A percentile compares a stretch with the other conserved stretches of the same genome.
phyloP scores from a whole-genome alignment of 495 filamentous ascomycete species.

The Penicillium macrosclerotiorum region DNA sequence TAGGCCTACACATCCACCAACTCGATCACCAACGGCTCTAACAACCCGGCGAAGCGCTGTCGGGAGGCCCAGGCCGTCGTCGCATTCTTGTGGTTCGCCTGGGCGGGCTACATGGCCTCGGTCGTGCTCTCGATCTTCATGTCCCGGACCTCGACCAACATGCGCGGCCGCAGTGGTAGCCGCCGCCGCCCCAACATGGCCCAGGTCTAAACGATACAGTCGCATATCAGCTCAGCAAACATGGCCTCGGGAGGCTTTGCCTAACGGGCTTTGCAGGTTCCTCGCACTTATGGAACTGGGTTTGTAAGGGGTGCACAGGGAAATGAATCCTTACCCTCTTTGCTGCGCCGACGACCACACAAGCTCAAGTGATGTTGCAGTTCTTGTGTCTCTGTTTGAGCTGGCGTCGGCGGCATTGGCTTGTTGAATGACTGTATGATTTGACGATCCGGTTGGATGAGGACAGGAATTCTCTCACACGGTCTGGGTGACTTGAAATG shows the following conservation, averaged over 20 bases:
- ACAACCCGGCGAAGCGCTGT: conserved; percentile 56
- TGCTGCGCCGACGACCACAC: background rate
- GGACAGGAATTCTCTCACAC: background rate
- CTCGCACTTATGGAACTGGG: background rate
- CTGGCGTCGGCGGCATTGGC: background rate
- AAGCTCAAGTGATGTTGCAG: too few relatives aligned
- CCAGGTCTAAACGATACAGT: conserved; percentile 52
- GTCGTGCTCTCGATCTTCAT: conserved; percentile 50
- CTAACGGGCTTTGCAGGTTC: background rate
- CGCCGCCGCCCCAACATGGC: conserved; percentile 58
- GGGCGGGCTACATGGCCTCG: conserved; percentile 57
- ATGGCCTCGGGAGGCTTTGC: background rate
- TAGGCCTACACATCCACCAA: conserved; percentile 53
- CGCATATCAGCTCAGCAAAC: background rate
- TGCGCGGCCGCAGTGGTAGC: conserved; percentile 41
- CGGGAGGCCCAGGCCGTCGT: conserved; percentile 65
- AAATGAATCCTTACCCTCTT: background rate
- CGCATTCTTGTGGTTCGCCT: conserved; percentile 74
- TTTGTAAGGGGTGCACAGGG: background rate
- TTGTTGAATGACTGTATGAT: conserved; percentile 3
- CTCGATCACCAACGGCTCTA: conserved; percentile 57
- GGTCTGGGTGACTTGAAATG: background rate
- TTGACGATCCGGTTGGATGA: background rate
- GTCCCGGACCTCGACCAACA: conserved; percentile 35
- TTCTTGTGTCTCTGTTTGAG: background rate